A percentile compares a stretch with the other conserved stretches of the same genome.
Conservation (phyloP, 352 stramenopile genomes). For the Globisporangium parvum region DNA sequence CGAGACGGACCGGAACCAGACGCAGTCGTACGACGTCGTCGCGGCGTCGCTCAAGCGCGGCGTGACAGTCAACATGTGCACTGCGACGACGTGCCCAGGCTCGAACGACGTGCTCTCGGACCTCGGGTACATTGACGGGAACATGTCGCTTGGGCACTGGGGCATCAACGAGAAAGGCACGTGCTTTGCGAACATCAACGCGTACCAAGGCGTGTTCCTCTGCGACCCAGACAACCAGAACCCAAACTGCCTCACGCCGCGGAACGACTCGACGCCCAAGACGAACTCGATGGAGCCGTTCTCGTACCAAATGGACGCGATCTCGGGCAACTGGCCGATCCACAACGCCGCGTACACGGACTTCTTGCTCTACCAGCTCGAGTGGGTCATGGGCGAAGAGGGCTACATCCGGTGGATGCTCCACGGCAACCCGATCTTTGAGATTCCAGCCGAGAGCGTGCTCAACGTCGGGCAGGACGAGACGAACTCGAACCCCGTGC, state of each 20-base stretch:
- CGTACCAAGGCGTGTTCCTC: constrained; percentile 54
- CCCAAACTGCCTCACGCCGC: constrained; percentile 30
- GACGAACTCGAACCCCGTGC: constrained; percentile 37
- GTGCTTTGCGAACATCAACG: constrained; percentile 56
- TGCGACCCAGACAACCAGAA: constrained; percentile 62
- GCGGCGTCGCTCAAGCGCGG: constrained; percentile 33
- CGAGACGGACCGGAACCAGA: constrained; percentile 14
- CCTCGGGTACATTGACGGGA: constrained; percentile 42
- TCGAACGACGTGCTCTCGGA: constrained; percentile 53
- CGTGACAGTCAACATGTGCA: constrained; percentile 46
- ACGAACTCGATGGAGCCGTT: constrained; percentile 60
- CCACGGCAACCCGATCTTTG: constrained; percentile 50
- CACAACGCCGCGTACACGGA: constrained; percentile 58
- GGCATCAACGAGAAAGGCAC: constrained; percentile 65
- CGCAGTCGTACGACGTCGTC: constrained; percentile 44
- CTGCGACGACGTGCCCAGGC: constrained; percentile 30
- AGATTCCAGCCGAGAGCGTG: constrained; percentile 55
- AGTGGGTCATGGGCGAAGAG: constrained; percentile 62
- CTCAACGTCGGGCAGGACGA: constrained; percentile 36
- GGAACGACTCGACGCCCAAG: constrained; percentile 37
- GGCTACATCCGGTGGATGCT: constrained; percentile 72
- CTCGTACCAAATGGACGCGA: constrained; percentile 68
- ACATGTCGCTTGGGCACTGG: constrained; percentile 35
- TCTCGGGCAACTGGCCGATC: constrained; percentile 65
- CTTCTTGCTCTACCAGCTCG: constrained; percentile 57